phyloP scores from a whole-genome alignment of 2,329 filamentous ascomycete genomes.

The Penicillium hordei region DNA sequence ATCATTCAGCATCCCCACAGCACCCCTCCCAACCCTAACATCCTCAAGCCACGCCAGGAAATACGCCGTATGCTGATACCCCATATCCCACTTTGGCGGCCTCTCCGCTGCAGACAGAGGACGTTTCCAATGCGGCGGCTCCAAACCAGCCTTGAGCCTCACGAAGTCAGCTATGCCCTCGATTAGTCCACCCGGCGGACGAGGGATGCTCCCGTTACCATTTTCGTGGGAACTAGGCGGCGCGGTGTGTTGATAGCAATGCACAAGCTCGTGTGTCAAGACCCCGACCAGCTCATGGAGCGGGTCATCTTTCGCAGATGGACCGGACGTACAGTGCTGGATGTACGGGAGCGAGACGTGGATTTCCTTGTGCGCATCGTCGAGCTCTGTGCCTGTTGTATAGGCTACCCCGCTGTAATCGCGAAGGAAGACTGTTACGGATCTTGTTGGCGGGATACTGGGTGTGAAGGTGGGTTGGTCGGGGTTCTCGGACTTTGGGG shows the following conservation, averaged over 20 bases:
- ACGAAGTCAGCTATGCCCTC: constrained; percentile 96
- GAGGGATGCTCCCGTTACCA: constrained; percentile 17
- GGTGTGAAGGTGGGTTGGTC: constrained; percentile 29
- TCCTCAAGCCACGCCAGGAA: constrained; percentile 84
- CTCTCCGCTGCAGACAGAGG: constrained; percentile 47
- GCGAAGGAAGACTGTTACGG: constrained; percentile 78
- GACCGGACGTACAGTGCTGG: constrained; percentile 22
- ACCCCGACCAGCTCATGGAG: constrained; percentile 74
- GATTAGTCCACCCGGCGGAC: constrained; percentile 69
- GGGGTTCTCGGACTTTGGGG: constrained; percentile 11
- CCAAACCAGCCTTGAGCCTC: constrained; percentile 68
- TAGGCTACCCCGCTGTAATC: constrained; percentile 84
- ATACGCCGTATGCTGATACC: constrained; percentile 88
- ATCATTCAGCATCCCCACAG: constrained; percentile 58
- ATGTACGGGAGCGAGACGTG: constrained; percentile 82
- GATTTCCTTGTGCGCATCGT: constrained; percentile 87
- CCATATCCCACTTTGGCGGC: constrained; percentile 73
- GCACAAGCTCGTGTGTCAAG: constrained; percentile 87
- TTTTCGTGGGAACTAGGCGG: constrained; percentile 44
- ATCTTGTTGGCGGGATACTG: constrained; percentile 66
- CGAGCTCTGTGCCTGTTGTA: constrained; percentile 76
- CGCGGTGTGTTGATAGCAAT: constrained; percentile 85
- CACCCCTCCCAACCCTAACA: constrained; percentile 65
- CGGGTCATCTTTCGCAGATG: constrained; percentile 28
- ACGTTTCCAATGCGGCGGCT: constrained; percentile 79